Base-by-base conservation (phyloP, 1,284 basidiomycete genomes). In the Entoloma clypeatum region DNA sequence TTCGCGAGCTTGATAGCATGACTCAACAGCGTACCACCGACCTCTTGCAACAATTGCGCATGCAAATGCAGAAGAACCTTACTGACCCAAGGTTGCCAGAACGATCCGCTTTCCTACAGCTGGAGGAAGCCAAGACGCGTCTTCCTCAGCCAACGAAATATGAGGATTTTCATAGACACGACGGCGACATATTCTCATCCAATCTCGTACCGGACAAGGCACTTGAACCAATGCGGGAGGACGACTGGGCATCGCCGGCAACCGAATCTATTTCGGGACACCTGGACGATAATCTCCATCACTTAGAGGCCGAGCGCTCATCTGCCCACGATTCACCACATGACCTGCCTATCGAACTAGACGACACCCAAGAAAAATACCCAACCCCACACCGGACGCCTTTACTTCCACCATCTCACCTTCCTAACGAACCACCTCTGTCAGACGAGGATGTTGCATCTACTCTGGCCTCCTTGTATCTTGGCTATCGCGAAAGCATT, bases 401-500 rank as follows among this genome's bases (percentile, higher is more conserved):
- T 8, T 16, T 28, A 14, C 16, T 24, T 24, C 30, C 14, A 23
- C 22, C 19, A 16, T 16, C 22, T 23, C 3, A 21, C 17, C 2
- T n/a, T 10, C 18, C 36, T 24, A 13, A 36, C 22, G 40, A 21
- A 29, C 32, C 21, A 36, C 7, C 13, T 14, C 21, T 17, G 38
- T 10, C 28, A 26, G 35, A 44, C 5, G 49, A 53, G 18, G 54
- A 56, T 30, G 45, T 66, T 21, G 44, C 49, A 13, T 29, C 53
- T 9, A 55, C 61, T 29, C 54, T 82, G 11, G 58, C 63, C n/a
- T 53, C 61, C 29, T 57, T 81, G 6, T 79, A 75, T 51, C 51
- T 63, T 26, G 67, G 72, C 43, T 83, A 74, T 45, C 68, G 61
- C 21, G 62, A 66, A 23, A 77, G 72, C 43, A 55, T 74, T n/a